A percentile compares a stretch with the other conserved stretches of the same genome.
phyloP scores from a whole-genome alignment of 1,139 yeast genomes.

The Lodderomyces jiufengensis region DNA sequence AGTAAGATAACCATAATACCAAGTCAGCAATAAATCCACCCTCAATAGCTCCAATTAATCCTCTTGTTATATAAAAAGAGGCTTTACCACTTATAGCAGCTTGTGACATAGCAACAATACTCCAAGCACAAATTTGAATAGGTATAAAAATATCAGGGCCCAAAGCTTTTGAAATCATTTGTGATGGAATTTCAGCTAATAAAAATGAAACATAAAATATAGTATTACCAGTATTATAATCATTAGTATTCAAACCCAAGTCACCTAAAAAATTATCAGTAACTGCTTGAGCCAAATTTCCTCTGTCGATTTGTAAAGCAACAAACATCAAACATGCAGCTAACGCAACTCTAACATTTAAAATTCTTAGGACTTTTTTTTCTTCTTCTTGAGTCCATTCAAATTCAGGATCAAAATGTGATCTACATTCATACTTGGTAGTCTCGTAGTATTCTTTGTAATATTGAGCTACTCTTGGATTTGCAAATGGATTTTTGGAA shows the following conservation, averaged over 20 bases:
- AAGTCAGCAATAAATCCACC: slow-evolving; percentile 34
- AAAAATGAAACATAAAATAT: slow-evolving; percentile 26
- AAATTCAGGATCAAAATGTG: slow-evolving; percentile 31
- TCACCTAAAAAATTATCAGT: slow-evolving; percentile 31
- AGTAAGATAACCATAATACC: slow-evolving; percentile 25
- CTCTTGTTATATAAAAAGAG: slow-evolving; percentile 26
- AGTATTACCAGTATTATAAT: slow-evolving; percentile 31
- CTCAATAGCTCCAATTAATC: slow-evolving; percentile 26
- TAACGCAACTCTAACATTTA: slow-evolving; percentile 25
- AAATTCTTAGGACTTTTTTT: slow-evolving; percentile 20
- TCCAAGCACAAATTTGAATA: slow-evolving; percentile 30
- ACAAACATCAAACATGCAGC: slow-evolving; percentile 31
- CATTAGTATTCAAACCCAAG: slow-evolving; percentile 26
- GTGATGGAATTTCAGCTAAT: slow-evolving; percentile 33
- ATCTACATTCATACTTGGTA: slow-evolving; percentile 31
- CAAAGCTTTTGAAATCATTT: slow-evolving; percentile 26
- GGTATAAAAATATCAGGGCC: slow-evolving; percentile 35
- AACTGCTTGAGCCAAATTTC: slow-evolving; percentile 30
- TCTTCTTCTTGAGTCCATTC: slow-evolving; percentile 36
- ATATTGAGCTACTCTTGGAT: slow-evolving; percentile 10
- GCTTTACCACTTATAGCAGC: slow-evolving; percentile 21
- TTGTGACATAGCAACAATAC: slow-evolving; percentile 27
- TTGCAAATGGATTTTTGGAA: slow-evolving; percentile 10
- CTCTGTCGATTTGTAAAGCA: slow-evolving; percentile 31
- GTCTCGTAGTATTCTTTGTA: slow-evolving; percentile 24